Conservation (phyloP, 2,329 filamentous ascomycete species). For the Colletotrichum tropicale region DNA sequence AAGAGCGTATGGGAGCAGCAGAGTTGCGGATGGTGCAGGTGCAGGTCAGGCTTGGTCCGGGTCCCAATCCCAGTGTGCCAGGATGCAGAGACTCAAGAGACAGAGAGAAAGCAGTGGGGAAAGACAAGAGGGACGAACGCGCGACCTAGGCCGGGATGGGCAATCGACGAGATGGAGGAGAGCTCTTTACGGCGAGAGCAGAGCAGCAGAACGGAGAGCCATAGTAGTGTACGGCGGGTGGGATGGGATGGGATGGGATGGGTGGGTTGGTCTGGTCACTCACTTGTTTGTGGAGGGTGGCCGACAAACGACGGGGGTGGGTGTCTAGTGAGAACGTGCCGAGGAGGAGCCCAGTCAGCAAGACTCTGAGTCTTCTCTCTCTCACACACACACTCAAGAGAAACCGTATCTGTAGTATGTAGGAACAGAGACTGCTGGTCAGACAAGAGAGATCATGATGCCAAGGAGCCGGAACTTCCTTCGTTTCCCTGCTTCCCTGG, state of each 20-base stretch:
- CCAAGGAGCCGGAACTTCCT: slow-evolving; percentile 6
- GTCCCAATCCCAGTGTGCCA: background rate
- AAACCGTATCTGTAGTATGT: background rate
- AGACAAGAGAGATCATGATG: slow-evolving; percentile 9
- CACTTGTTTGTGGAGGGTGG: slow-evolving; percentile 16
- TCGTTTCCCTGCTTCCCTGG: slow-evolving; percentile 1
- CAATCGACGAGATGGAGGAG: slow-evolving; percentile 6
- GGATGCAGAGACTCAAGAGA: background rate
- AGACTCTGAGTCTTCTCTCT: background rate
- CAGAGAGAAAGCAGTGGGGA: slow-evolving; percentile 7
- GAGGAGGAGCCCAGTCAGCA: slow-evolving; percentile 9
- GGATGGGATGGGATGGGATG: background rate
- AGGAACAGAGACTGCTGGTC: background rate
- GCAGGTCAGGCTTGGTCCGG: slow-evolving; percentile 16
- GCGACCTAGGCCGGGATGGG: slow-evolving; percentile 13
- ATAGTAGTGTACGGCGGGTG: background rate
- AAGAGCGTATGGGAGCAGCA: background rate
- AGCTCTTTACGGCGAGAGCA: background rate
- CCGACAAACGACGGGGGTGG: slow-evolving; percentile 11
- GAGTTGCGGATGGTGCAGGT: background rate
- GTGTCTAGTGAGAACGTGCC: background rate
- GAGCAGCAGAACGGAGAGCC: background rate
- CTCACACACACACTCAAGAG: no score
- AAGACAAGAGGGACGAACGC: slow-evolving; percentile 20
- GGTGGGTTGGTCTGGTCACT: background rate